These are phyloP conservation scores for Pugionium cornutum DNA, from an alignment of 345 rosid species.

Conservation along the genomic window DNA sequence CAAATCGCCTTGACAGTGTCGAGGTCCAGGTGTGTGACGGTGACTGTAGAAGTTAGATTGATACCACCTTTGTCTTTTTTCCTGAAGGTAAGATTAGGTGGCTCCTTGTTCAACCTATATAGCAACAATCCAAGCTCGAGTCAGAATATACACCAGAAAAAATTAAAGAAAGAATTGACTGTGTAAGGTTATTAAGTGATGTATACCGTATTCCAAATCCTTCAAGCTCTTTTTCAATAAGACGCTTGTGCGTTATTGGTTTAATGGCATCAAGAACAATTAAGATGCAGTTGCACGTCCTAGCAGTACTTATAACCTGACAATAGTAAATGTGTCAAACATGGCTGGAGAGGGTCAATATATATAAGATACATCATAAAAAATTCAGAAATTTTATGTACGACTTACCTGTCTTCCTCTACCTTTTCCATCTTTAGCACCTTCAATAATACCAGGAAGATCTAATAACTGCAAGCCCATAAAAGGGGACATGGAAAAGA, in stretches of 20 bases:
- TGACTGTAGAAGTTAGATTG: constrained; percentile 80
- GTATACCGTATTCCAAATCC: constrained; percentile 95
- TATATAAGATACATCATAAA: background rate
- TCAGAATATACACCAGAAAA: constrained; percentile 7
- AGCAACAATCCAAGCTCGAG: constrained; percentile 17
- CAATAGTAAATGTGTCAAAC: constrained; percentile 22
- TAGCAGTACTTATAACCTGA: constrained; percentile 96
- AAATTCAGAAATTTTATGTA: constrained; percentile 1
- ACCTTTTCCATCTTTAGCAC: constrained; percentile 99
- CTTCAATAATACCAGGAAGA: constrained; percentile 99
- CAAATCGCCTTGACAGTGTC: constrained; percentile 98
- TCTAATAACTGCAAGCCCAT: constrained; percentile 70
- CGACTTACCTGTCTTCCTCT: constrained; percentile 87
- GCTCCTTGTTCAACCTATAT: constrained; percentile 95
- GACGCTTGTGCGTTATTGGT: constrained; percentile 98
- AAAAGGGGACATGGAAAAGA: background rate
- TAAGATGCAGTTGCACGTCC: constrained; percentile 83
- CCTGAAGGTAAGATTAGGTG: constrained; percentile 95
- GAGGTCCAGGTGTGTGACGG: constrained; percentile 84
- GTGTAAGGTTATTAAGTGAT: constrained; percentile 10
- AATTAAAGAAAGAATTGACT: background rate
- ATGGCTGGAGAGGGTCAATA: background rate
- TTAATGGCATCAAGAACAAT: constrained; percentile 98
- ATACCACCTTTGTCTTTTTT: constrained; percentile 99
- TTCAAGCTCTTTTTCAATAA: constrained; percentile 97